Conservation (phyloP, 169 alveolate genomes). For the Amoebophrya sp. region DNA sequence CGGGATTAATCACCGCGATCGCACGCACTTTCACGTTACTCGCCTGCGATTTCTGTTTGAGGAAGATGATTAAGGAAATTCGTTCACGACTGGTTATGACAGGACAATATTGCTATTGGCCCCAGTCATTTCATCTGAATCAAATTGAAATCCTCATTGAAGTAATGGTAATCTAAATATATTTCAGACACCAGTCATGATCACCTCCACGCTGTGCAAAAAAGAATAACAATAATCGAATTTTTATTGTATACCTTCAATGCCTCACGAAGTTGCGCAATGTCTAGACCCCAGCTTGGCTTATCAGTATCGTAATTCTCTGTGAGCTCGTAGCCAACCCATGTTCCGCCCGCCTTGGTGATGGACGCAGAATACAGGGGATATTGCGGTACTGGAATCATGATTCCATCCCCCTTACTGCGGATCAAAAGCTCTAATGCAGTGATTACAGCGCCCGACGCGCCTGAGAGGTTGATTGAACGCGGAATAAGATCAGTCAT, state of each 20-base stretch:
- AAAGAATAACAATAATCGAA: no score
- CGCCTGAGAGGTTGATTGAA: conserved; percentile 57
- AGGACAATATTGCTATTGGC: no score
- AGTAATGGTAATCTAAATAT: no score
- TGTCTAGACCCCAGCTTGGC: neutral
- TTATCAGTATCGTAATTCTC: conserved; percentile 35
- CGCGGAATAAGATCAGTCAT: neutral
- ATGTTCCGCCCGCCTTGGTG: conserved; percentile 58
- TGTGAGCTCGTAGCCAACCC: conserved; percentile 57
- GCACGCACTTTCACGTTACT: no score
- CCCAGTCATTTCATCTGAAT: no score
- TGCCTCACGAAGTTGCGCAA: neutral
- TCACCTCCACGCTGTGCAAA: no score
- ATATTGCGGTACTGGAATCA: conserved; percentile 80
- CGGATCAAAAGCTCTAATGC: conserved; percentile 53
- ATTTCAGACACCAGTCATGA: no score
- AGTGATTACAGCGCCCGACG: conserved; percentile 62
- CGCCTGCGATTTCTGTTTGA: no score
- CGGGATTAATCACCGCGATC: conserved; percentile 74
- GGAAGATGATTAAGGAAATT: no score
- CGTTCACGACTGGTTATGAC: no score
- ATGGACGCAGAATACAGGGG: conserved; percentile 75
- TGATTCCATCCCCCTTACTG: conserved; percentile 64
- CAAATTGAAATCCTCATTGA: no score
- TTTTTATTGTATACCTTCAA: no score